Conservation (phyloP, 1,284 basidiomycete species). For the Vanrija sp. region DNA sequence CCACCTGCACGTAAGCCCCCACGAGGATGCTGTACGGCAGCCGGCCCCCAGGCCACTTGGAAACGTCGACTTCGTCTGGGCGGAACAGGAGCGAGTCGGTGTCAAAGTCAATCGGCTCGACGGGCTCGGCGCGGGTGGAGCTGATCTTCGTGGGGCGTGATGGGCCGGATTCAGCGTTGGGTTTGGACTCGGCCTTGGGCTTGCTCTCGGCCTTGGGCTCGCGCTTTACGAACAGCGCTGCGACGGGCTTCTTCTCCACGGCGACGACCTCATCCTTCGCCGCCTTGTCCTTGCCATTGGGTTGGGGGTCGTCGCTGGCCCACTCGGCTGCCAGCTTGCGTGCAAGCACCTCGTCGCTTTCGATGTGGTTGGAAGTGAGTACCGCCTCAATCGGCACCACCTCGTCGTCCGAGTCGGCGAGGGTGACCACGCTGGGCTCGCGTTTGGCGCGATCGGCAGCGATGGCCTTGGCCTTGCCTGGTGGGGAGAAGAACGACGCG, state of each 20-base stretch:
- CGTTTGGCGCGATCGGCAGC: neutral
- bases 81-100: slow-evolving; percentile 47
- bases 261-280: slow-evolving; percentile 4
- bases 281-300: neutral
- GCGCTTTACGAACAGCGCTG: slow-evolving; percentile 5
- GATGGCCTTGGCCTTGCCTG: slow-evolving; percentile 10
- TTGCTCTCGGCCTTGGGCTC: neutral
- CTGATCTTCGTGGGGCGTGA: slow-evolving; percentile 16
- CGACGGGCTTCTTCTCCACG: slow-evolving; percentile 15
- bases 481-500: slow-evolving; percentile 40
- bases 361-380: neutral
- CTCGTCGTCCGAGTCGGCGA: slow-evolving; percentile 36
- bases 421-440: slow-evolving; percentile 25
- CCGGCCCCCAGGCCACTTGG: slow-evolving; percentile 47
- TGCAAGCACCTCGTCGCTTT: slow-evolving; percentile 27
- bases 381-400: neutral
- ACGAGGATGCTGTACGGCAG: slow-evolving; percentile 79
- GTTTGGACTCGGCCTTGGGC: neutral
- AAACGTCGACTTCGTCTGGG: slow-evolving; percentile 47
- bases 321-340: slow-evolving; percentile 27
- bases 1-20: slow-evolving; percentile 67
- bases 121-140: slow-evolving; percentile 22
- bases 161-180: slow-evolving; percentile 1
- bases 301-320: slow-evolving; percentile 2
- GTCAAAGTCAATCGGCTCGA: slow-evolving; percentile 47